Evolutionary conservation across 2,329 filamentous ascomycete genomes (phyloP).

Genomic region (Aspergillus caelatus): DNA sequence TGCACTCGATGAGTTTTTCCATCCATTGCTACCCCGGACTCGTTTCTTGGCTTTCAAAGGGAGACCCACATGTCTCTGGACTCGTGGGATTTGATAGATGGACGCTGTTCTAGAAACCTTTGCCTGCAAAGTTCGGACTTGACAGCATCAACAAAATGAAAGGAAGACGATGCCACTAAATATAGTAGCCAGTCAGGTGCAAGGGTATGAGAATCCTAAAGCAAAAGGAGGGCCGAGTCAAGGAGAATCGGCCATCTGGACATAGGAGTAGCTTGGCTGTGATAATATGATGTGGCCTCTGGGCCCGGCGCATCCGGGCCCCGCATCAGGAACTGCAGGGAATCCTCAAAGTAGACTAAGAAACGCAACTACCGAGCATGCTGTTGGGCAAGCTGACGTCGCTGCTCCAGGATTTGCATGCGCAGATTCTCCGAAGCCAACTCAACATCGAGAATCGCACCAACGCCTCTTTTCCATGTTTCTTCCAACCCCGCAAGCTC

Average conservation of each 20-base stretch:
- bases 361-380: conserved; percentile 28
- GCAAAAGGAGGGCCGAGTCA: background rate
- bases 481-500: conserved; percentile 77
- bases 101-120: background rate
- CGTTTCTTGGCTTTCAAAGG: background rate
- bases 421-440: conserved; percentile 75
- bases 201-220: background rate
- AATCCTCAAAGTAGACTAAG: background rate
- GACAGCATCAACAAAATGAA: background rate
- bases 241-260: background rate
- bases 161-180: background rate
- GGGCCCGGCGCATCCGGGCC: background rate
- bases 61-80: background rate
- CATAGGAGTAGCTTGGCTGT: background rate
- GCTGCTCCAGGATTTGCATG: conserved; percentile 66
- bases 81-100: background rate
- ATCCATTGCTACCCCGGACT: conserved; percentile 7
- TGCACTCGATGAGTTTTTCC: conserved; percentile 6
- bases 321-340: background rate
- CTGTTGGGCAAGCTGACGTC: conserved; percentile 45
- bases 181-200: background rate
- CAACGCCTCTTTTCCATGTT: conserved; percentile 77
- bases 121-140: background rate
- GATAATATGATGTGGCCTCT: background rate
- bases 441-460: conserved; percentile 81